These are phyloP conservation scores for Phytophthora citrophthora DNA, from an alignment of 352 stramenopile genomes.

Conservation along the genomic window DNA sequence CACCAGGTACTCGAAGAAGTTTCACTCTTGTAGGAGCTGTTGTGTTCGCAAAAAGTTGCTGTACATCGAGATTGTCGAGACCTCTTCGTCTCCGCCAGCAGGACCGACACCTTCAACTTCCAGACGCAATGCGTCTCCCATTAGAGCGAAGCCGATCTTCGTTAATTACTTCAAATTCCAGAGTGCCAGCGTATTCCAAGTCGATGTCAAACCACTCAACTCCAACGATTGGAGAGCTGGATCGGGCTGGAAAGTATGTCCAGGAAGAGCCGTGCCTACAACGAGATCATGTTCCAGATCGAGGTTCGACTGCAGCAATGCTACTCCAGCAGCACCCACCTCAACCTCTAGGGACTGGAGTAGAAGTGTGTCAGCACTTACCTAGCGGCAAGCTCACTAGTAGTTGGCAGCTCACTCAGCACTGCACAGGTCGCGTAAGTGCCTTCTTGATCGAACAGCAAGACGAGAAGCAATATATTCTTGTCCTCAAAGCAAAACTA, in stretches of 20 bases:
- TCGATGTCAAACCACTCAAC: conserved; percentile 87
- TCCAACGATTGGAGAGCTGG: conserved; percentile 39
- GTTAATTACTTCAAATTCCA: conserved; percentile 93
- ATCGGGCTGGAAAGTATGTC: conserved; percentile 57
- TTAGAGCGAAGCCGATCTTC: conserved; percentile 89
- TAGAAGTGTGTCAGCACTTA: conserved; percentile 53
- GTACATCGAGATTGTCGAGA: conserved; percentile 92
- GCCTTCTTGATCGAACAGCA: too few relatives aligned
- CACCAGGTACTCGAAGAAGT: conserved; percentile 69
- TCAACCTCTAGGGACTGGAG: conserved; percentile 92
- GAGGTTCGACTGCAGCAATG: conserved; percentile 64
- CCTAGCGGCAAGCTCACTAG: too few relatives aligned
- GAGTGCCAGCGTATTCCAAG: conserved; percentile 96
- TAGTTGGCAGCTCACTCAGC: too few relatives aligned
- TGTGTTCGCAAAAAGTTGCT: conserved; percentile 71
- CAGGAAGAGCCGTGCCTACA: conserved; percentile 87
- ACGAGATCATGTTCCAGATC: conserved; percentile 80
- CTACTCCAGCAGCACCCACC: conserved; percentile 53
- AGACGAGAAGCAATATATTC: too few relatives aligned
- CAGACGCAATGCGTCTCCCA: conserved; percentile 82
- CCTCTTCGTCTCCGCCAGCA: conserved; percentile 91
- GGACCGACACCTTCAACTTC: conserved; percentile 30
- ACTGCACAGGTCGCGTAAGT: too few relatives aligned
- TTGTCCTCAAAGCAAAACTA: too few relatives aligned
- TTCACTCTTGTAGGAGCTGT: conserved; percentile 61